phyloP scores from a whole-genome alignment of 1,284 basidiomycete species.

The Cerrena zonata region DNA sequence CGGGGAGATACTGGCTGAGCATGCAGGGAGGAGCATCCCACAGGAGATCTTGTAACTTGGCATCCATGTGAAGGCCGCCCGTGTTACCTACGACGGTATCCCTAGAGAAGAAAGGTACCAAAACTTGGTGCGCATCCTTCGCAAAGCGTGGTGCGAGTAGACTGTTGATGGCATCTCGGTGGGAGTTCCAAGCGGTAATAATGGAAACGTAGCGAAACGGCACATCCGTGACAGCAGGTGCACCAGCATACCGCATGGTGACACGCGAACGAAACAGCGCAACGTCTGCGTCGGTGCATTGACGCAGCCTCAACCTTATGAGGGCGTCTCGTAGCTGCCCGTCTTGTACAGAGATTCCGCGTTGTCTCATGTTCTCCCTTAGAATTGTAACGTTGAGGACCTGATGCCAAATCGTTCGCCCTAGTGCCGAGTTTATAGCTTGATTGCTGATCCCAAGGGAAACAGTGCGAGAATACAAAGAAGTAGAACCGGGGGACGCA shows the following conservation, averaged over 20 bases:
- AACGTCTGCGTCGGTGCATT: background rate
- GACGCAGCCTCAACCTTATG: background rate
- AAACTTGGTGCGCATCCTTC: slow-evolving; percentile 21
- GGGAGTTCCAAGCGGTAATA: slow-evolving; percentile 28
- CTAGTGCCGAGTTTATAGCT: background rate
- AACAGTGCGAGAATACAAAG: background rate
- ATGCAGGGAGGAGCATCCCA: slow-evolving; percentile 22
- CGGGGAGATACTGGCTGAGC: slow-evolving; percentile 23
- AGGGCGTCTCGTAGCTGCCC: background rate
- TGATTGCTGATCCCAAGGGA: background rate
- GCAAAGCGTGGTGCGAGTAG: slow-evolving; percentile 25
- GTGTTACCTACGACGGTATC: no score
- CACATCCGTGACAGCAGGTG: slow-evolving; percentile 13
- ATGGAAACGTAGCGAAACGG: slow-evolving; percentile 28
- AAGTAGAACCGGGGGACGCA: background rate
- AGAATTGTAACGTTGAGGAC: slow-evolving; percentile 8
- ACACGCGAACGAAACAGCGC: background rate
- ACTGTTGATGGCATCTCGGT: slow-evolving; percentile 30
- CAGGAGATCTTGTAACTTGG: no score
- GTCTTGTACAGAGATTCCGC: background rate
- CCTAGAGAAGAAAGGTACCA: slow-evolving; percentile 26
- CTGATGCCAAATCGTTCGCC: slow-evolving; percentile 7
- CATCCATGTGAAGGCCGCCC: no score
- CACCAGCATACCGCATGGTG: background rate
- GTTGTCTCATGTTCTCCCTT: slow-evolving; percentile 10